A percentile compares a stretch with the other conserved stretches of the same genome.
phyloP scores from a whole-genome alignment of 2,329 filamentous ascomycete species.

The Colletotrichum salicis region DNA sequence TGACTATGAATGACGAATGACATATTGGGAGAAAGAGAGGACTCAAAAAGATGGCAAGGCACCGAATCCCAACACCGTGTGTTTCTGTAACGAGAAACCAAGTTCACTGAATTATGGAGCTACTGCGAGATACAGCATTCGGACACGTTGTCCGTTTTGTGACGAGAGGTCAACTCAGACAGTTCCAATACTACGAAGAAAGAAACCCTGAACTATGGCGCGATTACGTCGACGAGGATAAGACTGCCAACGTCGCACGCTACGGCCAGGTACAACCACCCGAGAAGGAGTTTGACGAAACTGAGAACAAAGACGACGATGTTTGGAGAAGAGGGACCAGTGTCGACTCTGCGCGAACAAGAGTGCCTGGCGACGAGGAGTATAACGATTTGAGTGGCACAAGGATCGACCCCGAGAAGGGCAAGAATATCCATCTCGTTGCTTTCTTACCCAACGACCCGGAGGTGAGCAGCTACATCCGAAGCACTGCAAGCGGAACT shows the following conservation, averaged over 20 bases:
- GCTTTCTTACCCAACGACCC: constrained; percentile 22
- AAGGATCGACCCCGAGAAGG: constrained; percentile 3
- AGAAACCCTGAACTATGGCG: constrained; percentile 2
- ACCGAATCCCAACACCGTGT: neutral
- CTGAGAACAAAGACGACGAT: neutral
- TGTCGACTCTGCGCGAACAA: neutral
- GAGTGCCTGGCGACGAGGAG: neutral
- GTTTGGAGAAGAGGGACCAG: neutral
- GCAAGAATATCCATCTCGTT: neutral
- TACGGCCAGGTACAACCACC: neutral
- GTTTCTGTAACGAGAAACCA: neutral
- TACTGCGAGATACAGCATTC: constrained; percentile 21
- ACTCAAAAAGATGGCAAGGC: neutral
- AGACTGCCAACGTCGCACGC: neutral
- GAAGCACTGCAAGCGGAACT: too few relatives aligned
- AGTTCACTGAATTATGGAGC: neutral
- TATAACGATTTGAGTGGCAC: neutral
- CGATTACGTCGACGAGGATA: neutral
- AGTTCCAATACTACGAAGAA: constrained; percentile 22
- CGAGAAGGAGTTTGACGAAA: neutral
- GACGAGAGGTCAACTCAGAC: neutral
- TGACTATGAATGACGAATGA: neutral
- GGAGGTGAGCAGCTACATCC: neutral
- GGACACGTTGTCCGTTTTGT: neutral
- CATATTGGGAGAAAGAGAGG: accelerated